Conservation (phyloP, 352 stramenopile species). For the Pythium dissotocum region DNA sequence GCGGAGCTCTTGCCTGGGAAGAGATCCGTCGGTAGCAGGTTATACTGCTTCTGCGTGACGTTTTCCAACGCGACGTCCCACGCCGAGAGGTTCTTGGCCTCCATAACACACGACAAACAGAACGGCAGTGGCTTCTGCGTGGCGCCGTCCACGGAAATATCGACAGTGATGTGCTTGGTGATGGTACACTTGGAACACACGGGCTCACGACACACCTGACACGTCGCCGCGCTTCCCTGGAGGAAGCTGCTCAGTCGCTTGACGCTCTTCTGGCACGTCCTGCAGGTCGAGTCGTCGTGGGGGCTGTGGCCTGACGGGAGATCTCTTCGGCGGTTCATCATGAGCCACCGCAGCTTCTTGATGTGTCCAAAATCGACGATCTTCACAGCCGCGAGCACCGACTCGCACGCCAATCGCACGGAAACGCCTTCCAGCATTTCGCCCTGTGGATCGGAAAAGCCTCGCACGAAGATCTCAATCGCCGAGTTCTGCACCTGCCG, state of each 20-base stretch:
- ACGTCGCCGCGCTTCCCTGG: constrained; percentile 22
- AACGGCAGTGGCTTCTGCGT: constrained; percentile 30
- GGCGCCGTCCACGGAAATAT: constrained; percentile 26
- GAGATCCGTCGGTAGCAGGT: constrained; percentile 11
- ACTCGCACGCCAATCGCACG: constrained; percentile 39
- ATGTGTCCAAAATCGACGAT: constrained; percentile 58
- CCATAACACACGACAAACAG: constrained; percentile 38
- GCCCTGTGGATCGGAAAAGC: constrained; percentile 42
- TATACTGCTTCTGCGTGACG: constrained; percentile 20
- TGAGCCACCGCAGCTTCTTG: constrained; percentile 71
- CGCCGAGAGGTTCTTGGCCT: constrained; percentile 26
- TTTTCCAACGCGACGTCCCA: constrained; percentile 20
- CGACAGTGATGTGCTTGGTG: constrained; percentile 35
- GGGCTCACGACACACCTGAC: constrained; percentile 21
- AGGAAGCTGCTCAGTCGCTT: constrained; percentile 23
- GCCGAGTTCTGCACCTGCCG: constrained; percentile 26
- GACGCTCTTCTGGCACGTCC: constrained; percentile 37
- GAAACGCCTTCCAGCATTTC: constrained; percentile 35
- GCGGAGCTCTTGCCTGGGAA: not conserved
- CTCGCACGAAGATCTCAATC: constrained; percentile 52
- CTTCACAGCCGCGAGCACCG: constrained; percentile 38
- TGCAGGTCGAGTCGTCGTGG: constrained; percentile 22
- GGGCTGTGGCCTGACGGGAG: constrained; percentile 4
- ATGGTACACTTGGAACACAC: constrained; percentile 46
- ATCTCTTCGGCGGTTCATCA: constrained; percentile 32